phyloP scores from a whole-genome alignment of 116 monocot species.

The Trichopus zeylanicus region DNA sequence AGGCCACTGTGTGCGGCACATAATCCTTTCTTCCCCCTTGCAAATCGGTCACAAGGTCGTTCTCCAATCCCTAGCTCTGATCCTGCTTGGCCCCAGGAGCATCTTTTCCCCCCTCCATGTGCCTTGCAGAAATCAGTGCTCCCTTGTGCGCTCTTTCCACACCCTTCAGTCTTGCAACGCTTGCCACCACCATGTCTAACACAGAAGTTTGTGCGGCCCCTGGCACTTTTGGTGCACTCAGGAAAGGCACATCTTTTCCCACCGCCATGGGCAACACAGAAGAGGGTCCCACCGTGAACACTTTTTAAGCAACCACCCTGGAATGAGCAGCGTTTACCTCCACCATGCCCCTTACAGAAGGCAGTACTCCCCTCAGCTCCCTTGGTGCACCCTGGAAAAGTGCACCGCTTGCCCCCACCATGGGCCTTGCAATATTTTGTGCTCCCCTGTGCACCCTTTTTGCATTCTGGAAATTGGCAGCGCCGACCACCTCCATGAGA shows the following conservation, averaged over 20 bases:
- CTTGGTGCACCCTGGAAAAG: slow-evolving; percentile 23
- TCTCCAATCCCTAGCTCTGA: slow-evolving; percentile 12
- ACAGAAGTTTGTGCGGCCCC: slow-evolving; percentile 42
- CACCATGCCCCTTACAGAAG: slow-evolving; percentile 49
- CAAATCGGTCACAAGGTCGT: slow-evolving; percentile 28
- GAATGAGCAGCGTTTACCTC: slow-evolving; percentile 48
- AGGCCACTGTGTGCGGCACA: slow-evolving; percentile 34
- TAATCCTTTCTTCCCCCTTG: slow-evolving; percentile 29
- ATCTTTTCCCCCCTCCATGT: slow-evolving; percentile 49
- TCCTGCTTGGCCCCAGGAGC: slow-evolving; percentile 28
- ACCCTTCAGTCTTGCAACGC: slow-evolving; percentile 33
- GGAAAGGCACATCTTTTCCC: slow-evolving; percentile 35
- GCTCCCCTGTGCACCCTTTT: slow-evolving; percentile 68
- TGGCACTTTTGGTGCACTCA: slow-evolving; percentile 45
- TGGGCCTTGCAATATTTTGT: slow-evolving; percentile 53
- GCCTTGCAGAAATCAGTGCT: slow-evolving; percentile 55
- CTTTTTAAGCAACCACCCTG: slow-evolving; percentile 37
- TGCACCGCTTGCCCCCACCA: slow-evolving; percentile 44
- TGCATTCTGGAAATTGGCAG: slow-evolving; percentile 39
- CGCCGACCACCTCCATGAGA: slow-evolving; percentile 63
- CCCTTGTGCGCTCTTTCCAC: slow-evolving; percentile 52
- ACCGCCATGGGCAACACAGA: slow-evolving; percentile 57
- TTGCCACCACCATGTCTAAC: slow-evolving; percentile 57
- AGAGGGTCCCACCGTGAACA: slow-evolving; percentile 45
- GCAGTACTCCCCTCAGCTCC: slow-evolving; percentile 57